These are phyloP conservation scores for Suhomyces canberraensis DNA, from an alignment of 805 yeast genomes.

Conservation along the genomic window DNA sequence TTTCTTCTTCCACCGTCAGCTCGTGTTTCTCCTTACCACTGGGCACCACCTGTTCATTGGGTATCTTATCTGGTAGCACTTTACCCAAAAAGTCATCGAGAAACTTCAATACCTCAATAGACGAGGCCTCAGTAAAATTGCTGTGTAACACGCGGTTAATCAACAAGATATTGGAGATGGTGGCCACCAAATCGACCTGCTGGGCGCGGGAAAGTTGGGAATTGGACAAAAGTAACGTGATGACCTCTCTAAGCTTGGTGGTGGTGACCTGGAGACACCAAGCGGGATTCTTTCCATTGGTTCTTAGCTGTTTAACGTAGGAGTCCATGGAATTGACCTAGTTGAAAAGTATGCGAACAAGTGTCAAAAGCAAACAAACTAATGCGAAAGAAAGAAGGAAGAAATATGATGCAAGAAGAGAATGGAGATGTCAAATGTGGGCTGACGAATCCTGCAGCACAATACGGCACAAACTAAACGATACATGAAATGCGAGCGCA, in stretches of 20 bases:
- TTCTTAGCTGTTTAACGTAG: constrained; percentile 2
- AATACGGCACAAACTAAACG: too few species aligned
- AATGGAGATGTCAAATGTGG: too few species aligned
- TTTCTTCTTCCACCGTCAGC: too few species aligned
- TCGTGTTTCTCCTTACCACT: background rate
- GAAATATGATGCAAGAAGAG: too few species aligned
- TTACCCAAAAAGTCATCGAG: constrained; percentile 3
- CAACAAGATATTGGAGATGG: constrained; percentile 24
- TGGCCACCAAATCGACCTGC: constrained; percentile 17
- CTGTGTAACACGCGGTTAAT: constrained; percentile 20
- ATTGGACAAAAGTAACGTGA: constrained; percentile 2
- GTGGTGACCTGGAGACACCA: constrained; percentile 12
- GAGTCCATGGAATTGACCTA: too few species aligned
- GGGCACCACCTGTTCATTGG: constrained; percentile 3
- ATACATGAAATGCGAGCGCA: too few species aligned
- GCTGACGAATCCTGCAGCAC: too few species aligned
- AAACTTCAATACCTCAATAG: constrained; percentile 9
- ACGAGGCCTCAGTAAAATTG: constrained; percentile 17
- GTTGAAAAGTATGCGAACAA: too few species aligned
- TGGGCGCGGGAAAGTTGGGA: constrained; percentile 4
- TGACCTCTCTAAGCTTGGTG: constrained; percentile 3
- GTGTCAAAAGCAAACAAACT: too few species aligned
- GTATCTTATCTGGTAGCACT: constrained; percentile 1
- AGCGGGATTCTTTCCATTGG: constrained; percentile 7
- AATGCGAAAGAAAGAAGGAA: too few species aligned